phyloP scores from a whole-genome alignment of 768 basidiomycete genomes.

The Tephrocybe sp. region DNA sequence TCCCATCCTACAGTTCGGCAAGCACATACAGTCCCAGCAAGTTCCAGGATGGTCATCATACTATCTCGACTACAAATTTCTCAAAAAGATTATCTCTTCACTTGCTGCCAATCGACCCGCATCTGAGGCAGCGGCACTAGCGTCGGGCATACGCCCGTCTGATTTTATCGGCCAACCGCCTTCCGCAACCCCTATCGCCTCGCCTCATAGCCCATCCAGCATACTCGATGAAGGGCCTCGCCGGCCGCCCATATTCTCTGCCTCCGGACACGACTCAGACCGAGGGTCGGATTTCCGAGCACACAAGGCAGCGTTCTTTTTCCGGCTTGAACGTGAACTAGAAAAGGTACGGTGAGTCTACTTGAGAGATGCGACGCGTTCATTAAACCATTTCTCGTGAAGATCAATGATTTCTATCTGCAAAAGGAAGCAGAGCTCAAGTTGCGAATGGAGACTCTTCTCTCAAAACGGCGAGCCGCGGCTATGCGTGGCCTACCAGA shows the following conservation, averaged over 20 bases:
- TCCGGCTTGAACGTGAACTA: conserved; percentile 94
- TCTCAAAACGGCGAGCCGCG: conserved; percentile 90
- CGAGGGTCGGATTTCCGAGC: conserved; percentile 87
- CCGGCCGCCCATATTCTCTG: conserved; percentile 59
- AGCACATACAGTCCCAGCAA: conserved; percentile 94
- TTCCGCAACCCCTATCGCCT: conserved; percentile 27
- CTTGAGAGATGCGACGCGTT: conserved; percentile 1
- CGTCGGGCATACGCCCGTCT: conserved; percentile 75
- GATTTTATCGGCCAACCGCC: conserved; percentile 38
- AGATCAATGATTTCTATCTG: conserved; percentile 98
- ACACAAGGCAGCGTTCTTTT: conserved; percentile 97
- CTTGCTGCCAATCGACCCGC: conserved; percentile 87
- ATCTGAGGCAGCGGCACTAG: conserved; percentile 85
- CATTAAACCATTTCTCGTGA: background rate
- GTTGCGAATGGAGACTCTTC: conserved; percentile 85
- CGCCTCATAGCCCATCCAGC: conserved; percentile 29
- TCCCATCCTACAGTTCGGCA: conserved; percentile 75
- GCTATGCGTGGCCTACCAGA: conserved; percentile 73
- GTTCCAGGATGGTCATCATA: conserved; percentile 95
- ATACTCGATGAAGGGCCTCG: conserved; percentile 42
- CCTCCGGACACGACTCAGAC: conserved; percentile 65
- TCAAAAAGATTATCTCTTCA: conserved; percentile 98
- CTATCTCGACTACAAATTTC: conserved; percentile 98
- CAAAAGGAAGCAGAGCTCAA: conserved; percentile 96
- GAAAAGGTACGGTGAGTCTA: conserved; percentile 73